A percentile compares a stretch with the other conserved stretches of the same genome.
phyloP scores from a whole-genome alignment of 2,329 filamentous ascomycete genomes.

The Pseudocercospora musae region DNA sequence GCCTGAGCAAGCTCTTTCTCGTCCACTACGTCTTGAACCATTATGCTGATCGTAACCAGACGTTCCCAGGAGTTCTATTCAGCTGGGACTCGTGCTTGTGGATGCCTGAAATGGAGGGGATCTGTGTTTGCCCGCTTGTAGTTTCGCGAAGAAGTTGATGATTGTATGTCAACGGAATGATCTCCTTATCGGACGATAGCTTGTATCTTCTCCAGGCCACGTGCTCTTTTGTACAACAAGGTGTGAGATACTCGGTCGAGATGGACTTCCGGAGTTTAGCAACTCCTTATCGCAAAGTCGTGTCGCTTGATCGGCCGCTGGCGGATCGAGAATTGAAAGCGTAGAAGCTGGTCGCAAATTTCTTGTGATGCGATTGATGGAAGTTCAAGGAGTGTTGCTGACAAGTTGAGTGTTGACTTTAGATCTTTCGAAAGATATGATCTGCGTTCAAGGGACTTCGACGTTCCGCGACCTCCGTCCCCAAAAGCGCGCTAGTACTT shows the following conservation, averaged over 20 bases:
- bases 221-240: constrained; percentile 5
- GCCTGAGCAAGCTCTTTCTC: constrained; percentile 18
- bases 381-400: not conserved
- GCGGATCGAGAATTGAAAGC: not conserved
- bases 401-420: not conserved
- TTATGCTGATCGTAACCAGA: constrained; percentile 7
- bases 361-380: not conserved
- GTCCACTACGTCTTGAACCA: constrained; percentile 26
- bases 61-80: not conserved
- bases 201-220: not conserved
- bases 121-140: not conserved
- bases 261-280: not conserved
- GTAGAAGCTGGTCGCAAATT: not conserved
- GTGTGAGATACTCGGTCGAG: not conserved
- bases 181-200: not conserved
- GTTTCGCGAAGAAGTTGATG: not conserved
- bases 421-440: not conserved
- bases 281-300: not conserved
- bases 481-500: not conserved
- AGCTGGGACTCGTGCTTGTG: not conserved
- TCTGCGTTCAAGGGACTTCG: not conserved
- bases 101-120: not conserved
- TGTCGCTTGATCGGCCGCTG: not conserved
- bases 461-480: not conserved
- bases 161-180: not conserved